Conservation (phyloP, 2,329 filamentous ascomycete species). For the Nigrospora sphaerica region DNA sequence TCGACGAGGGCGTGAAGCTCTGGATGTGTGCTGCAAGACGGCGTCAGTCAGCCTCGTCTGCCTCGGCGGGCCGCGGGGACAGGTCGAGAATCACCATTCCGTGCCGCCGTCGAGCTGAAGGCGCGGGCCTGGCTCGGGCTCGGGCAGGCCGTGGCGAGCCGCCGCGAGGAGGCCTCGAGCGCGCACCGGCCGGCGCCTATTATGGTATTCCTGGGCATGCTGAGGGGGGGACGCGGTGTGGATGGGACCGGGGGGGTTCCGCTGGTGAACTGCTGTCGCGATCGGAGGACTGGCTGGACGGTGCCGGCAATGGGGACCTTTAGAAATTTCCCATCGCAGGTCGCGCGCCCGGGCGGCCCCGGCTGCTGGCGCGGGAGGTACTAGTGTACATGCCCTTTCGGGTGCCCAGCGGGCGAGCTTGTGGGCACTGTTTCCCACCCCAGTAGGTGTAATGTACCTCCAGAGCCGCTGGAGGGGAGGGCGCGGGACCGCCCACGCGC, state of each 20-base stretch:
- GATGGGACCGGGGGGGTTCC: too few species aligned
- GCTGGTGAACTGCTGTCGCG: too few species aligned
- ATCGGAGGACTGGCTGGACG: too few species aligned
- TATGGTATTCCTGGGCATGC: slow-evolving; percentile 19
- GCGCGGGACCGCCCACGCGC: too few species aligned
- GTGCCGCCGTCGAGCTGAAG: slow-evolving; percentile 18
- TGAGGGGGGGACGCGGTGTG: not conserved
- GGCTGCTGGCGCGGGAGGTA: too few species aligned
- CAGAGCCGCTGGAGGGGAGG: too few species aligned
- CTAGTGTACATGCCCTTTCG: too few species aligned
- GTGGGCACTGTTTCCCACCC: too few species aligned
- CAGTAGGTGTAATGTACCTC: too few species aligned
- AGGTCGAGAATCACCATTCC: slow-evolving; percentile 13
- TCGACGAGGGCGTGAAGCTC: slow-evolving; percentile 43
- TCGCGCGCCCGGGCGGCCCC: too few species aligned
- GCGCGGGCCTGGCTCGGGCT: slow-evolving; percentile 8
- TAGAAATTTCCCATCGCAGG: not conserved
- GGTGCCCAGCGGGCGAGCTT: too few species aligned
- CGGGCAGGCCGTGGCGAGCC: slow-evolving; percentile 10
- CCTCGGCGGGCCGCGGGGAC: not conserved
- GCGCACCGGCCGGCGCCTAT: slow-evolving; percentile 17
- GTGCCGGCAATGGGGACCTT: not conserved
- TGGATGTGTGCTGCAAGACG: slow-evolving; percentile 23
- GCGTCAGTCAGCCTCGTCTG: too few species aligned
- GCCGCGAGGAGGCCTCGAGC: slow-evolving; percentile 13